Base-by-base conservation (phyloP, 2,329 filamentous ascomycete species). In the Diaporthe amygdali region DNA sequence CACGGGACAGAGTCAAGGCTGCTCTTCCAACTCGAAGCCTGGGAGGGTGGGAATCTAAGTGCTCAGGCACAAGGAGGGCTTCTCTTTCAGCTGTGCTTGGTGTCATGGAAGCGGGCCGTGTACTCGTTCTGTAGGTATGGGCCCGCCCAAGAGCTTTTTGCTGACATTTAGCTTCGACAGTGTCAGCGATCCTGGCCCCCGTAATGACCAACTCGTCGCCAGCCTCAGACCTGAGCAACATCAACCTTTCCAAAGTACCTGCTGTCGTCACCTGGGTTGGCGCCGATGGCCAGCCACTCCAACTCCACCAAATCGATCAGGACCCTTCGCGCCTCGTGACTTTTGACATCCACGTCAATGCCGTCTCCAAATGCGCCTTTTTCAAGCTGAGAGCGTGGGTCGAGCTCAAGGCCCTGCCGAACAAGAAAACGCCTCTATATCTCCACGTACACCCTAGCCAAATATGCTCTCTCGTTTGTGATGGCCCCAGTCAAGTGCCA, bases 1-100 rank as follows among this genome's bases (percentile, higher is more conserved):
- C 37, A 37, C 39, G 41, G 25, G 47, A 55, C 66, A 34, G 66
- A 68, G 66, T 47, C 66, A 68, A 68, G 66, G 66, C 66, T 68
- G 51, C 66, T 68, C 66, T 37, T 49, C 66, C 22, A 17, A 14
- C 17, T 25, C 5, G 17, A 68, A 68, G 66, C 66, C 66, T 55
- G 66, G 66, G 66, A 56, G 66, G 66, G 66, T 68, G 66, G 66
- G 66, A 68, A 25, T 68, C 66, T 59, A 30, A 37, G 32, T 27
- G 52, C 25, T 20, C 9, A 41, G 46, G 14, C 22, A 27, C 66
- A 68, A 15, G 20, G 66, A 59, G 66, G 66, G 51, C 52, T 56
- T 32, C 51, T 47, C 37, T 47, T 49, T 56, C 39, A 17, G 10
- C 30, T 20, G 25, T 25, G 51, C 44, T 47, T 34, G 49, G 37